Evolutionary conservation across 2,329 filamentous ascomycete species (phyloP).

Genomic region (Paracorniculantispora psalliotae): DNA sequence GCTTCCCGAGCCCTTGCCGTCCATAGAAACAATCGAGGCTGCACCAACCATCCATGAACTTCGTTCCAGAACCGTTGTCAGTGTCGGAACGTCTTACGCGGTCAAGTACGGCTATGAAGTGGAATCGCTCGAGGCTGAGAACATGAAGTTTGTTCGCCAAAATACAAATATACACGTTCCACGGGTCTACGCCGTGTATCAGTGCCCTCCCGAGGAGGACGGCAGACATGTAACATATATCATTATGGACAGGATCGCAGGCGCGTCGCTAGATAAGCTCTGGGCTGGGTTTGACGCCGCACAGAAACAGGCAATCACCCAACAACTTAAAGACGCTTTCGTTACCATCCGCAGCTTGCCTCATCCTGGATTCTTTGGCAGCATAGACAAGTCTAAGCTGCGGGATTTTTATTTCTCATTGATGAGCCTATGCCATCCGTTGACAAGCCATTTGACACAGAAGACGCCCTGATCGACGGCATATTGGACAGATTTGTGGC

Average conservation of each 20-base stretch:
- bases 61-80: background rate
- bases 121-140: constrained; percentile 13
- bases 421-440: constrained; percentile 7
- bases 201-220: background rate
- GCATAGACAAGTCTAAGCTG: constrained; percentile 12
- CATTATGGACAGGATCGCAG: constrained; percentile 15
- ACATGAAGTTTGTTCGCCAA: constrained; percentile 11
- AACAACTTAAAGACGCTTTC: constrained; percentile 12
- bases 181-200: constrained; percentile 15
- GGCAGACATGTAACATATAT: constrained; percentile 13
- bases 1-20: constrained; percentile 15
- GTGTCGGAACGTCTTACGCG: constrained; percentile 8
- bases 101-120: constrained; percentile 15
- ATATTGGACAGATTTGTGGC: constrained; percentile 2
- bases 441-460: constrained; percentile 7
- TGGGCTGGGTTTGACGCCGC: constrained; percentile 7
- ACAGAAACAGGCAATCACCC: background rate
- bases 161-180: constrained; percentile 11
- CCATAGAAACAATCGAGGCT: constrained; percentile 11
- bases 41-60: constrained; percentile 10
- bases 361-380: constrained; percentile 14
- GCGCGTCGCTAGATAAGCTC: constrained; percentile 12
- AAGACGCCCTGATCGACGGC: constrained; percentile 4
- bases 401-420: constrained; percentile 15
- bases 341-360: constrained; percentile 7